Evolutionary conservation across 2,329 filamentous ascomycete genomes (phyloP).

Genomic region (Acrocalymma vagum): DNA sequence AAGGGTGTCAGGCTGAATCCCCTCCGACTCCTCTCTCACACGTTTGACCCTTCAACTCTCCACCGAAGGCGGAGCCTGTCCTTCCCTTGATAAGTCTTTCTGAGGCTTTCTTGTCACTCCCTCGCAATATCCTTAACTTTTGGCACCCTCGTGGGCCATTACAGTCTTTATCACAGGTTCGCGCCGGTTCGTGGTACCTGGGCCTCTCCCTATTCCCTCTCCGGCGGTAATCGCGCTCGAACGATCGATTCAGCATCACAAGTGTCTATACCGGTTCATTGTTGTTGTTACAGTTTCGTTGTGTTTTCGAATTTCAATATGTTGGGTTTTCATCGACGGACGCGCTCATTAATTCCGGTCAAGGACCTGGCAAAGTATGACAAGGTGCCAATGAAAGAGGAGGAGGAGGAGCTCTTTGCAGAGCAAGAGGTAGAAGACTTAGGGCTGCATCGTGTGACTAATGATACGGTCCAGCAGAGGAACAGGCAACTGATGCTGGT

Average conservation of each 20-base stretch:
- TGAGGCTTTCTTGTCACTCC: constrained; percentile 42
- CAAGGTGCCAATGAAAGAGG: constrained; percentile 42
- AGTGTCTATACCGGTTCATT: constrained; percentile 8
- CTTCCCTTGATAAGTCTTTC: constrained; percentile 36
- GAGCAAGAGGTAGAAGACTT: constrained; percentile 42
- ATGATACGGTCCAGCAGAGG: constrained; percentile 28
- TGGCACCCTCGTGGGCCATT: constrained; percentile 32
- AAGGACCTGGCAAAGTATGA: constrained; percentile 53
- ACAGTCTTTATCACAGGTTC: constrained; percentile 38
- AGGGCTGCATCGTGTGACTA: no score
- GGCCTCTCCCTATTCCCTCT: constrained; percentile 9
- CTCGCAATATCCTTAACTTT: constrained; percentile 35
- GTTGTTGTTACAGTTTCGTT: constrained; percentile 6
- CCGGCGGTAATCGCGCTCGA: constrained; percentile 21
- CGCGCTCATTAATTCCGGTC: constrained; percentile 53
- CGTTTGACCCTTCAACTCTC: constrained; percentile 31
- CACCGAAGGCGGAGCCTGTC: constrained; percentile 38
- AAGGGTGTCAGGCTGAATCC: constrained; percentile 6
- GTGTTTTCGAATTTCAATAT: constrained; percentile 35
- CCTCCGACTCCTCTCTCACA: no score
- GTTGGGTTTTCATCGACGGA: constrained; percentile 54
- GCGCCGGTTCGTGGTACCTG: constrained; percentile 37
- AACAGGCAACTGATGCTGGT: constrained; percentile 51
- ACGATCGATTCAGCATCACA: constrained; percentile 9
- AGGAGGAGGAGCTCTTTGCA: constrained; percentile 33